A percentile compares a stretch with the other conserved stretches of the same genome.
Evolutionary conservation across 495 filamentous ascomycete genomes (phyloP).

Genomic region (Sporormia fimetaria): DNA sequence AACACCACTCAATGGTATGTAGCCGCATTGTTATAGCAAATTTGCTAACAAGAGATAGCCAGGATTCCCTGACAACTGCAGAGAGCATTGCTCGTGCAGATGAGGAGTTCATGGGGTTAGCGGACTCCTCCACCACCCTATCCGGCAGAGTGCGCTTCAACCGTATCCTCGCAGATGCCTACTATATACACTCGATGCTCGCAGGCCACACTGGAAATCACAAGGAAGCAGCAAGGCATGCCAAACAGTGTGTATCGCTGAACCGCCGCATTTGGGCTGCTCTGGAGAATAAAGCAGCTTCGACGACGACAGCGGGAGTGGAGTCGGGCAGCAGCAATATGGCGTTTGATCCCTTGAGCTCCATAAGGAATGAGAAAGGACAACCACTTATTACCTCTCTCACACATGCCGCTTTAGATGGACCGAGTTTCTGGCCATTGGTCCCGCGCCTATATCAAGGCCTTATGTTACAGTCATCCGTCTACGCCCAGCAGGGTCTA

Average conservation of each 20-base stretch:
- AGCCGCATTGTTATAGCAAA: neutral
- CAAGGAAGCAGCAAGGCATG: slow-evolving; percentile 53
- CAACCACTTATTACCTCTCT: slow-evolving; percentile 17
- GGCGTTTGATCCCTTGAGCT: slow-evolving; percentile 13
- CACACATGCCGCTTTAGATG: slow-evolving; percentile 33
- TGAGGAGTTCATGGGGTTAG: slow-evolving; percentile 15
- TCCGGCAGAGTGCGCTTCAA: slow-evolving; percentile 28
- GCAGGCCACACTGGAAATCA: slow-evolving; percentile 52
- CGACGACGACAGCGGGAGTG: slow-evolving; percentile 7
- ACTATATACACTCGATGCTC: slow-evolving; percentile 50
- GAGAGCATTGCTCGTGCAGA: slow-evolving; percentile 12
- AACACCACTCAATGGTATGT: slow-evolving; percentile 36
- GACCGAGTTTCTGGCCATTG: slow-evolving; percentile 71
- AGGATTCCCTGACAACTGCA: slow-evolving; percentile 11
- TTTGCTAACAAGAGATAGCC: slow-evolving; percentile 12
- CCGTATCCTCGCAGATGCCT: slow-evolving; percentile 41
- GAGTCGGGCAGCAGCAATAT: slow-evolving; percentile 6
- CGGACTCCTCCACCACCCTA: slow-evolving; percentile 10
- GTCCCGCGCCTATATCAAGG: slow-evolving; percentile 59
- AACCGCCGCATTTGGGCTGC: slow-evolving; percentile 61
- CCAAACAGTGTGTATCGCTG: slow-evolving; percentile 53
- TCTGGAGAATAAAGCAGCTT: slow-evolving; percentile 42
- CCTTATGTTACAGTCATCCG: slow-evolving; percentile 55
- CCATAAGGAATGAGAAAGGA: slow-evolving; percentile 14
- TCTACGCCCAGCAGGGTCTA: slow-evolving; percentile 74